phyloP scores from a whole-genome alignment of 2,329 filamentous ascomycete species.

The Fusarium torreyae region DNA sequence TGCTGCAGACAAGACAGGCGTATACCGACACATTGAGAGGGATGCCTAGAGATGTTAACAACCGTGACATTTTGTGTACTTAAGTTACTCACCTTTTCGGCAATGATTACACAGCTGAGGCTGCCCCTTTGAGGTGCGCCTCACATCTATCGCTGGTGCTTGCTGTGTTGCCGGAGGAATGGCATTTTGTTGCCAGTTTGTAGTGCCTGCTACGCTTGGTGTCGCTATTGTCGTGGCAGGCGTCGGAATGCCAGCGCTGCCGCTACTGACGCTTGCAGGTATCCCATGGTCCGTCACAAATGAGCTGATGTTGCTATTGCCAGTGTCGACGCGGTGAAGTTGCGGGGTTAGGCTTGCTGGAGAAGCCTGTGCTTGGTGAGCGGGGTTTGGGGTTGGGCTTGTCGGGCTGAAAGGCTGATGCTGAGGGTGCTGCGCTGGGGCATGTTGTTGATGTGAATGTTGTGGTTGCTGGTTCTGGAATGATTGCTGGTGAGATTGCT shows the following conservation, averaged over 20 bases:
- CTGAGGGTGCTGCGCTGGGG: slow-evolving; percentile 5
- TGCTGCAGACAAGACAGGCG: slow-evolving; percentile 51
- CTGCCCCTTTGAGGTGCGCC: slow-evolving; percentile 22
- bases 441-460: slow-evolving; percentile 8
- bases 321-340: slow-evolving; percentile 8
- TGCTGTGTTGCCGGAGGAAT: slow-evolving; percentile 9
- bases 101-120: slow-evolving; percentile 39
- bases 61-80: too few species aligned
- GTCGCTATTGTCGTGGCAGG: slow-evolving; percentile 26
- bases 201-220: slow-evolving; percentile 16
- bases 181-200: slow-evolving; percentile 19
- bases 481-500: not conserved
- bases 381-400: slow-evolving; percentile 8
- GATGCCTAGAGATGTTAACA: slow-evolving; percentile 26
- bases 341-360: slow-evolving; percentile 13
- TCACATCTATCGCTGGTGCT: not conserved
- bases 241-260: slow-evolving; percentile 24
- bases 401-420: slow-evolving; percentile 10
- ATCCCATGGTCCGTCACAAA: slow-evolving; percentile 16
- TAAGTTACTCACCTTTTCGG: slow-evolving; percentile 43
- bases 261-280: slow-evolving; percentile 28
- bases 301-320: slow-evolving; percentile 16
- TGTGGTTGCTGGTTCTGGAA: slow-evolving; percentile 1
- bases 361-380: slow-evolving; percentile 9
- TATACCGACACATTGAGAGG: slow-evolving; percentile 48